Evolutionary conservation across 2,329 filamentous ascomycete species (phyloP).

Genomic region (Stagonosporopsis tanaceti): DNA sequence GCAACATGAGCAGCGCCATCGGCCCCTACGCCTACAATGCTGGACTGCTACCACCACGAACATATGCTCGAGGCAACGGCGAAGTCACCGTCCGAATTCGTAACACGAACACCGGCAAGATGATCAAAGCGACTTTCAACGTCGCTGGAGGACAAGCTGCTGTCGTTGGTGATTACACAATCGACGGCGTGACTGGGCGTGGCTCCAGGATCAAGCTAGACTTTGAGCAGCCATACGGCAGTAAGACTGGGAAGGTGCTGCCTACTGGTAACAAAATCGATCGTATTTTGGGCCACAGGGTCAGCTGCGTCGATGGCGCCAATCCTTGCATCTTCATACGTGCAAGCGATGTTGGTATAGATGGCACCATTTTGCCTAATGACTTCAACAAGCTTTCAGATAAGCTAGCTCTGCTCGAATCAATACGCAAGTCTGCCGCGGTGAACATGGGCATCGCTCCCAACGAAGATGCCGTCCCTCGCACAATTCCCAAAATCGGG

Average conservation of each 20-base stretch:
- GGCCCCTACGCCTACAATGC: constrained; percentile 71
- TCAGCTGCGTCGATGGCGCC: constrained; percentile 68
- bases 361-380: constrained; percentile 62
- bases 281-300: constrained; percentile 57
- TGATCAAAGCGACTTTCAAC: constrained; percentile 66
- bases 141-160: constrained; percentile 59
- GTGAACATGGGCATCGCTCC: constrained; percentile 67
- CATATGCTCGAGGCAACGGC: constrained; percentile 37
- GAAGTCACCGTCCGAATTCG: constrained; percentile 65
- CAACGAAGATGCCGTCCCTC: constrained; percentile 55
- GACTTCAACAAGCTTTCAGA: constrained; percentile 60
- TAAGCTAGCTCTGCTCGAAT: constrained; percentile 62
- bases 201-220: constrained; percentile 66
- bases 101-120: constrained; percentile 76
- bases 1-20: constrained; percentile 77
- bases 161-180: constrained; percentile 63
- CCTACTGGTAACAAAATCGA: constrained; percentile 67
- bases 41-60: constrained; percentile 54
- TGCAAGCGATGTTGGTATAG: constrained; percentile 61
- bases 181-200: constrained; percentile 70
- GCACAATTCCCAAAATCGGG: constrained; percentile 71
- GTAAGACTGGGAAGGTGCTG: constrained; percentile 68
- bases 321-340: constrained; percentile 71
- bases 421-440: constrained; percentile 65
- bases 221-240: constrained; percentile 69